Conservation (phyloP, 2,329 filamentous ascomycete species). For the Decorospora gaudefroyi region DNA sequence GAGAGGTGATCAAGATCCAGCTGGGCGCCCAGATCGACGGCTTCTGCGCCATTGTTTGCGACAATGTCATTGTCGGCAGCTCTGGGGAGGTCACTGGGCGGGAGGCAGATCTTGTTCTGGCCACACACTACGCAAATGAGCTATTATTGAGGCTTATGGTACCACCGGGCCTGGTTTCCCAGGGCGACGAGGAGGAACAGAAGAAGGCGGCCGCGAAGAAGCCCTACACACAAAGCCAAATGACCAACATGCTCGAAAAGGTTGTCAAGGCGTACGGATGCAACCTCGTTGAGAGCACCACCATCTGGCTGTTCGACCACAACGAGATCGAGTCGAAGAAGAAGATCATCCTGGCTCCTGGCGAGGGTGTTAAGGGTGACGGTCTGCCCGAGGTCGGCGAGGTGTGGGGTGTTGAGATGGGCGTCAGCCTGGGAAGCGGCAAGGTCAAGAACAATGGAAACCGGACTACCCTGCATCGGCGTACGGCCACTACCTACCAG, state of each 20-base stretch:
- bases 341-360: constrained; percentile 92
- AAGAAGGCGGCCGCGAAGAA: constrained; percentile 82
- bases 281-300: constrained; percentile 96
- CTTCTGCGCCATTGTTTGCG: constrained; percentile 93
- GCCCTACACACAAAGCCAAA: constrained; percentile 81
- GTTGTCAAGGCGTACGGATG: constrained; percentile 88
- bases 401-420: constrained; percentile 97
- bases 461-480: constrained; percentile 86
- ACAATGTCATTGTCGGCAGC: constrained; percentile 77
- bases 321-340: constrained; percentile 98
- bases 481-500: constrained; percentile 87
- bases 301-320: constrained; percentile 92
- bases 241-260: constrained; percentile 87
- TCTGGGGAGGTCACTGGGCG: constrained; percentile 72
- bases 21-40: constrained; percentile 98
- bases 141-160: constrained; percentile 87
- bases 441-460: constrained; percentile 93
- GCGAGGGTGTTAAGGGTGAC: constrained; percentile 87
- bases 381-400: constrained; percentile 86
- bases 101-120: constrained; percentile 83
- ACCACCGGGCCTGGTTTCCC: constrained; percentile 81
- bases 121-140: constrained; percentile 95
- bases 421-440: constrained; percentile 84
- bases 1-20: constrained; percentile 94
- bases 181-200: constrained; percentile 91